Evolutionary conservation across 23 red algal species (phyloP), one percentile per base, ranked within the genome.

Genomic region (Gracilaria domingensis): DNA sequence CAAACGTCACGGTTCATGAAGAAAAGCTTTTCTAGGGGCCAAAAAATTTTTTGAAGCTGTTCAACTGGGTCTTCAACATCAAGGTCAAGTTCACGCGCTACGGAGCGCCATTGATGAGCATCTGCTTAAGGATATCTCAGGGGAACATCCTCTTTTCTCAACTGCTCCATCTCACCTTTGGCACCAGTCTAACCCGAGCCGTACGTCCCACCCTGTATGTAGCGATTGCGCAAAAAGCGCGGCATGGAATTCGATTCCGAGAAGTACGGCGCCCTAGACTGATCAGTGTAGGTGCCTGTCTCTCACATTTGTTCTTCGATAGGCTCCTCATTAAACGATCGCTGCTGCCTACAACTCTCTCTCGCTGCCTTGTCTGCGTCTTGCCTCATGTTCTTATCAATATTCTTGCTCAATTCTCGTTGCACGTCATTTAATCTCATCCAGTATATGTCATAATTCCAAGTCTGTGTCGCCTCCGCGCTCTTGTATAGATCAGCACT

Each of bases 381-480:
- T 42, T 48, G 7, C 34, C 57, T 44, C 17, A 30, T 56, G 42
- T 90, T 57, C 8, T 65, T 80, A 28, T 90, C 50, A 21, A 40
- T 51, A 23, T 72, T 79, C 18, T 53, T 66, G 21, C 53, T 23
- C 57, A 73, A 30, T 23, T 80, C 89, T 14, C 89, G 55, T 17
- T 66, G 47, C 8, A 92, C 40, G 71, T 92, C 79, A 38, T 92
- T 79, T 32, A 92, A 84, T 50, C 65, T 23, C 89, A 47, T 92
- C 89, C 89, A 92, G 54, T 92, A 79, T 4, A 83, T 65, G 69
- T 92, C 89, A 16, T 62, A 79, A 55, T 92, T 82, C 89, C 89
- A 92, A 1, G 44, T 65, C 20, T 40, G 38, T 20, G 8, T 56
- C 21, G 85, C 54, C 20, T 79, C 51, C 0, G 44, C 49, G 28